Percentiles rank a stretch among this genome's conserved stretches.
phyloP scores from a whole-genome alignment of 306 rosid species.

The Gynostemma pentaphyllum region DNA sequence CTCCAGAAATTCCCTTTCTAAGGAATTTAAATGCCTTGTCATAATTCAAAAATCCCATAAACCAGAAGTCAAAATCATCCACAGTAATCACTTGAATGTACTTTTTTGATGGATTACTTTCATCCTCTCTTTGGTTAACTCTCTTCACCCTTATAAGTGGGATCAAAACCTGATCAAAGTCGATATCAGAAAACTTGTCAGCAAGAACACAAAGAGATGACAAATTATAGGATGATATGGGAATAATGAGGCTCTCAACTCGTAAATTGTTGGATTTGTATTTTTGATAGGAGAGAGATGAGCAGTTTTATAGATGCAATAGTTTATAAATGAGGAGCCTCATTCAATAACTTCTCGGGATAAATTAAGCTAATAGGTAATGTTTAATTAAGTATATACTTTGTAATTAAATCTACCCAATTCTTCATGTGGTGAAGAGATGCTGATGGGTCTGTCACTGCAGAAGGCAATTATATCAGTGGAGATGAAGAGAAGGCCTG shows the following conservation, averaged over 20 bases:
- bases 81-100: conserved; percentile 43
- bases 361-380: background rate
- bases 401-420: conserved; percentile 40
- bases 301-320: no score
- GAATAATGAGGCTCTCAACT: no score
- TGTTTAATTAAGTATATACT: conserved; percentile 15
- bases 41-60: conserved; percentile 54
- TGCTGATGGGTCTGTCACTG: conserved; percentile 59
- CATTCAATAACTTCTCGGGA: no score
- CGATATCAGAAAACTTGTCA: background rate
- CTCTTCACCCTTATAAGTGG: conserved; percentile 28
- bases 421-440: conserved; percentile 40
- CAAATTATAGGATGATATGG: no score
- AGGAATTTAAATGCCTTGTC: conserved; percentile 30
- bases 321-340: no score
- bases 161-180: conserved; percentile 13
- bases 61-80: conserved; percentile 56
- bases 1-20: conserved; percentile 22
- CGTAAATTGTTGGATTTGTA: no score
- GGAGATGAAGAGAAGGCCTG: conserved; percentile 84
- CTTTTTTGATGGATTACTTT: conserved; percentile 36
- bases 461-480: conserved; percentile 61
- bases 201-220: background rate
- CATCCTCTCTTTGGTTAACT: conserved; percentile 32
- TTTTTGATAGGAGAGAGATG: no score